Percentiles rank a stretch among this genome's conserved stretches.
phyloP scores from a whole-genome alignment of 1,284 basidiomycete species.

The Trichosporon coremiiforme region DNA sequence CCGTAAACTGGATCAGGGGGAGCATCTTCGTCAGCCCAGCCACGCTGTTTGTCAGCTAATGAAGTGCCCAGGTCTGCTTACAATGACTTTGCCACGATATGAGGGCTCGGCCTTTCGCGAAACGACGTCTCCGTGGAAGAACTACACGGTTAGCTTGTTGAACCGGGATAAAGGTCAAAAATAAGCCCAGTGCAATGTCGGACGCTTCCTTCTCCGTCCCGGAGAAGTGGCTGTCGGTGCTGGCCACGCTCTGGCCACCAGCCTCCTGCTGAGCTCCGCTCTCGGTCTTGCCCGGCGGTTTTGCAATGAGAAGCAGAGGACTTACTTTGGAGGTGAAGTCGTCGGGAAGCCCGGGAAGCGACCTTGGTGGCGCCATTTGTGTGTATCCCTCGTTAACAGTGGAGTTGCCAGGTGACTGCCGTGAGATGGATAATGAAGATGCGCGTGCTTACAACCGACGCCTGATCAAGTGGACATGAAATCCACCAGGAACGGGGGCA shows the following conservation, averaged over 20 bases:
- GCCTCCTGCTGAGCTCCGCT: neutral
- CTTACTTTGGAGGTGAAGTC: constrained; percentile 47
- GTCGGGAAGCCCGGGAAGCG: constrained; percentile 46
- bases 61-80: constrained; percentile 27
- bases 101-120: constrained; percentile 33
- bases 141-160: constrained; percentile 27
- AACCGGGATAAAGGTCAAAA: too few species aligned
- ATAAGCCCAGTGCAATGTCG: too few species aligned
- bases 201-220: neutral
- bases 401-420: neutral
- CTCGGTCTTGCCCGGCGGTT: neutral
- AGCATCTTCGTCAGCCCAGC: constrained; percentile 50
- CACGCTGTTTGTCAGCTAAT: constrained; percentile 36
- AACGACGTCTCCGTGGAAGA: constrained; percentile 45
- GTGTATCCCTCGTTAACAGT: neutral
- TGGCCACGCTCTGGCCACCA: constrained; percentile 7
- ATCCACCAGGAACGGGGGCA: constrained; percentile 18
- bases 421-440: neutral
- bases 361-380: constrained; percentile 34
- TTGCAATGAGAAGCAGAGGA: neutral
- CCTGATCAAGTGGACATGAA: constrained; percentile 15
- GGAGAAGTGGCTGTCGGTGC: neutral
- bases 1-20: constrained; percentile 58
- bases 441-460: constrained; percentile 12
- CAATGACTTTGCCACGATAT: constrained; percentile 44